These are phyloP conservation scores for Abrus pulchellus DNA, from an alignment of 306 rosid species.

Conservation along the genomic window DNA sequence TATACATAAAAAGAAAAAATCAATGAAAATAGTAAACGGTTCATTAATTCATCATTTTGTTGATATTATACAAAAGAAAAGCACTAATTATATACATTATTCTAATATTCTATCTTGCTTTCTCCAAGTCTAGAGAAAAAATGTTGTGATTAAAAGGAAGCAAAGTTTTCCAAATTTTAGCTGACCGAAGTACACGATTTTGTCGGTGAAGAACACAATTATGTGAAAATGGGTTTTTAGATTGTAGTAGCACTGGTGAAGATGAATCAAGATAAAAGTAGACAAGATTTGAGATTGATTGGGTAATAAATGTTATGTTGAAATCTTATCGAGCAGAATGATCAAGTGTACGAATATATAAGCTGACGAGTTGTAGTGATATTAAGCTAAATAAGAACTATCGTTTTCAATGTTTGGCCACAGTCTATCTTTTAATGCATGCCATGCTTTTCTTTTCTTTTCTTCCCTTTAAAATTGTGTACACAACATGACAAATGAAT, in stretches of 20 bases:
- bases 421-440: background rate
- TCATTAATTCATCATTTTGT: too few species aligned
- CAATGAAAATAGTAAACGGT: too few species aligned
- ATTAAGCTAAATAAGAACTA: slow-evolving; percentile 16
- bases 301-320: slow-evolving; percentile 23
- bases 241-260: background rate
- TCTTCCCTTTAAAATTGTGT: slow-evolving; percentile 6
- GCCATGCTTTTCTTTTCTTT: background rate
- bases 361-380: background rate
- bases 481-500: slow-evolving; percentile 33
- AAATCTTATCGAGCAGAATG: slow-evolving; percentile 38
- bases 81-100: too few species aligned
- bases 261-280: background rate
- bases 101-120: too few species aligned
- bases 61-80: too few species aligned
- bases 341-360: slow-evolving; percentile 27
- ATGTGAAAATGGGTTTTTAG: background rate
- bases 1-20: too few species aligned
- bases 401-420: slow-evolving; percentile 46
- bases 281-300: background rate
- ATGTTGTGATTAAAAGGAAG: too few species aligned
- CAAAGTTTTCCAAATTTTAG: too few species aligned
- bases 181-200: background rate
- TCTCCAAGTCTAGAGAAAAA: too few species aligned
- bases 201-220: background rate